Conservation (phyloP, 2,329 filamentous ascomycete species). For the Pestalotiopsis sp. region DNA sequence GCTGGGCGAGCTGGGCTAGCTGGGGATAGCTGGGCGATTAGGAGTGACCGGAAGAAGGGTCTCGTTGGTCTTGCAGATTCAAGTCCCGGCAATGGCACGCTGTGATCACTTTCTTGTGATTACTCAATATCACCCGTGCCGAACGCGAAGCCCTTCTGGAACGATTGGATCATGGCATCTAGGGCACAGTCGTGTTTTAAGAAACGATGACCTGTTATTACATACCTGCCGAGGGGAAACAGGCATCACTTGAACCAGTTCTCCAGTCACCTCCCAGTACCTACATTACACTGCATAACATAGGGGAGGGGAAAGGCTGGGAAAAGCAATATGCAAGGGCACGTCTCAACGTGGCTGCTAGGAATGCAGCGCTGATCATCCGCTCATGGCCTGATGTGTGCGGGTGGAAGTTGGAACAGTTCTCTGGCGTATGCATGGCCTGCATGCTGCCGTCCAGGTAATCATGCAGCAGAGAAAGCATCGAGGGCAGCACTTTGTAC, state of each 20-base stretch:
- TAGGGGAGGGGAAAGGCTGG: not conserved
- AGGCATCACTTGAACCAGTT: not conserved
- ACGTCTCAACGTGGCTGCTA: conserved; percentile 5
- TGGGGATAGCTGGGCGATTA: not conserved
- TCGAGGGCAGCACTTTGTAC: not conserved
- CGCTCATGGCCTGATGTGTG: not conserved
- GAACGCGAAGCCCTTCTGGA: not conserved
- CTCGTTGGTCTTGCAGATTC: not conserved
- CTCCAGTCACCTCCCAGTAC: not conserved
- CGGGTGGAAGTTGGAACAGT: not conserved
- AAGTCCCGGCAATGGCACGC: not conserved
- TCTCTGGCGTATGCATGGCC: not conserved
- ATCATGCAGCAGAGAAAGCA: not conserved
- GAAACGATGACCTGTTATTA: not conserved
- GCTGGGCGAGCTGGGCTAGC: too few species aligned
- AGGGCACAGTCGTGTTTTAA: too few species aligned
- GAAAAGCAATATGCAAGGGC: conserved; percentile 1
- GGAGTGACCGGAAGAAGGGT: not conserved
- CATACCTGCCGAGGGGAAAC: not conserved
- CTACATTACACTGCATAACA: not conserved
- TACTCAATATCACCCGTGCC: not conserved
- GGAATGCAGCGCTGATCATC: not conserved
- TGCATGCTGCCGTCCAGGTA: conserved; percentile 2
- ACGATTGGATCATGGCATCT: not conserved
- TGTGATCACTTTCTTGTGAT: not conserved